Evolutionary conservation across 108 stramenopile genomes (phyloP).

Genomic region (Cylindrotheca closterium): DNA sequence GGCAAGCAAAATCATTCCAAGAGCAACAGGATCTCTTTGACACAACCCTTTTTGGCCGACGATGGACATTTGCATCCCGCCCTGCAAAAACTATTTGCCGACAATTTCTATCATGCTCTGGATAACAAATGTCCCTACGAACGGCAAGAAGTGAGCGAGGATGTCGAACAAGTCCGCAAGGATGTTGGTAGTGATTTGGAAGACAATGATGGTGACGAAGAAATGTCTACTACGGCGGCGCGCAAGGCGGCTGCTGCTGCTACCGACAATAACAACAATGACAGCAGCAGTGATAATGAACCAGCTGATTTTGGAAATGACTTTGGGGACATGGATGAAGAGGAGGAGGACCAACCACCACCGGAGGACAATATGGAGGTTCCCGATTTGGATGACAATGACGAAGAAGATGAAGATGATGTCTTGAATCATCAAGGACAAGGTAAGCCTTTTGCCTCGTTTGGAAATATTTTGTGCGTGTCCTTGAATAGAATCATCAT

Average conservation of each 20-base stretch:
- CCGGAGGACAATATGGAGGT: conserved; percentile 9
- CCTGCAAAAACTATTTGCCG: conserved; percentile 60
- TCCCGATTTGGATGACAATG: conserved; percentile 31
- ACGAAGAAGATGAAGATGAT: conserved; percentile 28
- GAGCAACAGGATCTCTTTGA: conserved; percentile 23
- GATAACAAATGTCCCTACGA: conserved; percentile 57
- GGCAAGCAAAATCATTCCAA: background rate
- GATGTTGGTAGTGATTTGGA: background rate
- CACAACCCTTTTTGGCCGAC: conserved; percentile 75
- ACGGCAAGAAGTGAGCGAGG: conserved; percentile 24
- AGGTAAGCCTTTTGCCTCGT: no score
- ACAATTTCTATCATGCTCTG: conserved; percentile 51
- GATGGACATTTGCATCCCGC: conserved; percentile 68
- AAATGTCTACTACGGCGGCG: background rate
- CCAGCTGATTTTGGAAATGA: conserved; percentile 21
- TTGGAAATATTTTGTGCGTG: conserved; percentile 33
- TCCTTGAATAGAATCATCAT: no score
- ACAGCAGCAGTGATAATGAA: background rate
- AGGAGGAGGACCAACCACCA: conserved; percentile 43
- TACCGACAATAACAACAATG: conserved; percentile 5
- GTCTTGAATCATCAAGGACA: conserved; percentile 9
- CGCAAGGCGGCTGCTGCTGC: background rate
- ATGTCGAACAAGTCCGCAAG: conserved; percentile 17
- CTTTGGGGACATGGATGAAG: conserved; percentile 25
- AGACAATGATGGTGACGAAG: conserved; percentile 16